These are phyloP conservation scores for Pythium guiyangense DNA, from an alignment of 352 stramenopile species.

Conservation along the genomic window DNA sequence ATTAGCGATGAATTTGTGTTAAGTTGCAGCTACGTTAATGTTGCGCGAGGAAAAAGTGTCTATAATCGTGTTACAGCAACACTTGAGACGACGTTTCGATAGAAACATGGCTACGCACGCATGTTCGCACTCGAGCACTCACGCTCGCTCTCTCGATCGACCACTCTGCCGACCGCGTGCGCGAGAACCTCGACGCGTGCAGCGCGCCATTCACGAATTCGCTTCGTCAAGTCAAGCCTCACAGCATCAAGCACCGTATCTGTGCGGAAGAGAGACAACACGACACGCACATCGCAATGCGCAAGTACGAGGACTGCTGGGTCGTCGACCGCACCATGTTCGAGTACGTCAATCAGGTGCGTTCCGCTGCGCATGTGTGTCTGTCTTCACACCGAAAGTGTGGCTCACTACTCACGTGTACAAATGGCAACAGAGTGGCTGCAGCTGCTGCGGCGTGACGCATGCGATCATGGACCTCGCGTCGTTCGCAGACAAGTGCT, in stretches of 20 bases:
- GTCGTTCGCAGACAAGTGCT: constrained; percentile 85
- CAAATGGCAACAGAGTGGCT: constrained; percentile 54
- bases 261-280: background rate
- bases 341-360: constrained; percentile 89
- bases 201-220: constrained; percentile 1
- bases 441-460: constrained; percentile 89
- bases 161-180: too few relatives aligned
- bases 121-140: too few relatives aligned
- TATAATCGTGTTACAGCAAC: too few relatives aligned
- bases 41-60: too few relatives aligned
- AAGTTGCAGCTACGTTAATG: too few relatives aligned
- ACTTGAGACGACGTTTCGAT: too few relatives aligned
- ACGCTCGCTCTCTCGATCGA: background rate
- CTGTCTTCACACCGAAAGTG: background rate
- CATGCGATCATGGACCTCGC: constrained; percentile 85
- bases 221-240: background rate
- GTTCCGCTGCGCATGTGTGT: background rate
- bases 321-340: constrained; percentile 94
- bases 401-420: background rate
- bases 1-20: too few relatives aligned
- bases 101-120: too few relatives aligned
- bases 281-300: constrained; percentile 24
- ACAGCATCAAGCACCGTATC: too few relatives aligned
- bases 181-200: background rate
- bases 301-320: constrained; percentile 77